Evolutionary conservation across 768 basidiomycete genomes (phyloP).

Genomic region (Polyporus arcularius): DNA sequence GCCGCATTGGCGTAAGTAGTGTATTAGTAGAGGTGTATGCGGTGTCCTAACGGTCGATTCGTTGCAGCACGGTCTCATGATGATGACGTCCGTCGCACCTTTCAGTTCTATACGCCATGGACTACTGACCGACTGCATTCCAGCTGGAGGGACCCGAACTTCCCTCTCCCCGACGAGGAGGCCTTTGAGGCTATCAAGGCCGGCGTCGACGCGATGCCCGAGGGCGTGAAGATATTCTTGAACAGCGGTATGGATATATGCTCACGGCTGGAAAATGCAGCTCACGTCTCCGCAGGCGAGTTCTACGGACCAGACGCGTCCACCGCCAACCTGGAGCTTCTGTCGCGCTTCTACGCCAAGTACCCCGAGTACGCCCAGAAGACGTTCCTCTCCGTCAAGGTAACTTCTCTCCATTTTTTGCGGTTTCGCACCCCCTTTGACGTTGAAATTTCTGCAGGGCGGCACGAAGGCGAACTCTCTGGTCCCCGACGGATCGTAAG

Average conservation of each 20-base stretch:
- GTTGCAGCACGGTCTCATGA: constrained; percentile 53
- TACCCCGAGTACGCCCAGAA: constrained; percentile 46
- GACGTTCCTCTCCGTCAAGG: constrained; percentile 53
- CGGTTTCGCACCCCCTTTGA: too few species aligned
- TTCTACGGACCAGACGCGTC: constrained; percentile 53
- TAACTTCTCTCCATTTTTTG: constrained; percentile 16
- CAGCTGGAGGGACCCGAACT: constrained; percentile 39
- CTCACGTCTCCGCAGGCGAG: constrained; percentile 36
- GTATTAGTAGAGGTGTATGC: constrained; percentile 2
- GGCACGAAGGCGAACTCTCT: constrained; percentile 12
- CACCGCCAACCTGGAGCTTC: constrained; percentile 48
- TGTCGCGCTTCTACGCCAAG: constrained; percentile 51
- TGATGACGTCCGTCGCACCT: constrained; percentile 47
- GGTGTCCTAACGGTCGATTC: background rate
- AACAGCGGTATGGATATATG: constrained; percentile 44
- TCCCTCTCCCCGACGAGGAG: constrained; percentile 51
- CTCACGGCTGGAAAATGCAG: background rate
- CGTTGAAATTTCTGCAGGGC: constrained; percentile 16
- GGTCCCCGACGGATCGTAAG: constrained; percentile 33
- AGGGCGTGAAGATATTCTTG: constrained; percentile 49
- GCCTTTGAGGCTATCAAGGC: constrained; percentile 64
- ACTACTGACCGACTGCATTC: background rate
- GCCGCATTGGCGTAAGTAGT: constrained; percentile 42
- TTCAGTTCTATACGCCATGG: background rate
- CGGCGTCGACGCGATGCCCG: constrained; percentile 43